phyloP scores from a whole-genome alignment of 768 basidiomycete species.

The Podaxis rugospora region DNA sequence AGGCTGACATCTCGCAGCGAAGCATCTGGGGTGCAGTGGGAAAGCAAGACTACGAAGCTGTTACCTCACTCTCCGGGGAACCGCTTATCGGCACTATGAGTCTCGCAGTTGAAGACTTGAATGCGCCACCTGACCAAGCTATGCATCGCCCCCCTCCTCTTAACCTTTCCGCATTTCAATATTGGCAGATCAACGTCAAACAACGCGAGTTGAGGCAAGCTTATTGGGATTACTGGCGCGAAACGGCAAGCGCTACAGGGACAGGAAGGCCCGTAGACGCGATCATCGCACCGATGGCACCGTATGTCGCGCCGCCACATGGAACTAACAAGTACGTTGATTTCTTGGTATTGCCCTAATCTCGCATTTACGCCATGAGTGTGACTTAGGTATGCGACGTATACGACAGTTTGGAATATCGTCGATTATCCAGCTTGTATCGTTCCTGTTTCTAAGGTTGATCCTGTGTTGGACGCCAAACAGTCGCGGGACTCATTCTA shows the following conservation, averaged over 20 bases:
- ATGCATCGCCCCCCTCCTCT: constrained; percentile 22
- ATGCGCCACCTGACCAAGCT: constrained; percentile 6
- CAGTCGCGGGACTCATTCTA: constrained; percentile 43
- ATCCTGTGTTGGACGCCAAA: constrained; percentile 47
- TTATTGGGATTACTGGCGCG: constrained; percentile 62
- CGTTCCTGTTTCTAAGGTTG: constrained; percentile 63
- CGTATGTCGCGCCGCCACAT: constrained; percentile 61
- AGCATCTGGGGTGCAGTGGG: constrained; percentile 44
- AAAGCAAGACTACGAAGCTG: constrained; percentile 38
- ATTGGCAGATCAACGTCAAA: constrained; percentile 64
- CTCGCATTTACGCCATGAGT: constrained; percentile 3
- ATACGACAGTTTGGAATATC: constrained; percentile 63
- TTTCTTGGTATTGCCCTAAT: background rate
- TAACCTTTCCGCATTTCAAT: constrained; percentile 46
- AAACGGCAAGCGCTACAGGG: constrained; percentile 43
- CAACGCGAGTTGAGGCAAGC: constrained; percentile 46
- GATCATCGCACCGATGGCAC: constrained; percentile 60
- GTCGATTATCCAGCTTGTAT: constrained; percentile 62
- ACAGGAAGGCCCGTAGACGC: constrained; percentile 77
- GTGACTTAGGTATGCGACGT: constrained; percentile 36
- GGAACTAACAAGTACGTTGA: constrained; percentile 44
- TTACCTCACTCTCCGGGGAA: constrained; percentile 42
- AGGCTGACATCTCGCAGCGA: constrained; percentile 19
- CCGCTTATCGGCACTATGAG: constrained; percentile 49
- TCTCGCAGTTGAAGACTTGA: constrained; percentile 22